phyloP scores from a whole-genome alignment of 768 basidiomycete species.

The Guyanaporus albipodus region DNA sequence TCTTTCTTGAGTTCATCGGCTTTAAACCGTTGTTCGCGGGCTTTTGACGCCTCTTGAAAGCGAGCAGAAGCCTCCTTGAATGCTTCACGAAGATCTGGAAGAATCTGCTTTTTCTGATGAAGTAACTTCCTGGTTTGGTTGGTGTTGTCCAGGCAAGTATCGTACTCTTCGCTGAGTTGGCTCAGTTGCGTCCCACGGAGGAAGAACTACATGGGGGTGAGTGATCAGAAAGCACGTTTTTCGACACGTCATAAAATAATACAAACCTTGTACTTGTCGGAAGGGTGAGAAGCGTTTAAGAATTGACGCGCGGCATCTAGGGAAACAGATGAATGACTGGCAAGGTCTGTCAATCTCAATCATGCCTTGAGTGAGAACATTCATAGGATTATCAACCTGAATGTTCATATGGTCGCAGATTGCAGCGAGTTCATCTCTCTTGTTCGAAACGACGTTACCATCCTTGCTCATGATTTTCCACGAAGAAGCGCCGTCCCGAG shows the following conservation, averaged over 20 bases:
- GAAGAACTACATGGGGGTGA: slow-evolving; percentile 81
- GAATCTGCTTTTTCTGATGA: slow-evolving; percentile 64
- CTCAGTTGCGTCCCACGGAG: slow-evolving; percentile 88
- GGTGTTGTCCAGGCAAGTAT: slow-evolving; percentile 69
- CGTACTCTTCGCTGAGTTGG: slow-evolving; percentile 86
- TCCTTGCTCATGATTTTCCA: slow-evolving; percentile 83
- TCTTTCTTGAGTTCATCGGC: slow-evolving; percentile 72
- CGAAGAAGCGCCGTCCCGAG: slow-evolving; percentile 64
- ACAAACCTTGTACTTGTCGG: slow-evolving; percentile 85
- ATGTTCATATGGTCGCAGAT: slow-evolving; percentile 97
- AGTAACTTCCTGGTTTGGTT: slow-evolving; percentile 62
- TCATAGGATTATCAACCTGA: slow-evolving; percentile 95
- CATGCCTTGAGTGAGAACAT: slow-evolving; percentile 81
- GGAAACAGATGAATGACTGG: neutral
- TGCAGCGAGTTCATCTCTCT: slow-evolving; percentile 78
- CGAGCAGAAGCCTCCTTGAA: slow-evolving; percentile 55
- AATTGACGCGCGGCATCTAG: slow-evolving; percentile 57
- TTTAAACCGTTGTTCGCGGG: slow-evolving; percentile 64
- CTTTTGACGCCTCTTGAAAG: slow-evolving; percentile 71
- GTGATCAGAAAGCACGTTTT: slow-evolving; percentile 2
- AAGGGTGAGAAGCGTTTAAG: slow-evolving; percentile 72
- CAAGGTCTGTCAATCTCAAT: neutral
- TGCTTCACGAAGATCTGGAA: slow-evolving; percentile 69
- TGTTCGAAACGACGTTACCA: slow-evolving; percentile 63
- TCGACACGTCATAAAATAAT: neutral